Evolutionary conservation across 352 stramenopile genomes (phyloP), one percentile per base, ranked within the genome.

Genomic region (Blastocystis hominis): DNA sequence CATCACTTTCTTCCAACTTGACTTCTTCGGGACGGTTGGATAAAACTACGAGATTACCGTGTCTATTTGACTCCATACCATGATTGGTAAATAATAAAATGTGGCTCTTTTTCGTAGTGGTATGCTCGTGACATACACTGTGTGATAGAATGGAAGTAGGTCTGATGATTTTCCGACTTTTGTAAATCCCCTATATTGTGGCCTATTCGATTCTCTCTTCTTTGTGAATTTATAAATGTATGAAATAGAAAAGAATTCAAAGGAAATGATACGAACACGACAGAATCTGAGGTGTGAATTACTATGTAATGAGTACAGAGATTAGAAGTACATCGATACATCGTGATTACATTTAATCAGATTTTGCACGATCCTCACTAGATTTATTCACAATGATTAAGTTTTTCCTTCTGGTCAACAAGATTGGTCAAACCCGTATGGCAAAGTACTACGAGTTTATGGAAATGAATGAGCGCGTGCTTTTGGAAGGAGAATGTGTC

Each of bases 391-490:
- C 36, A 72, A 97, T 96, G 94, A 96, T 97, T 89, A 95, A 97
- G 91, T 97, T 97, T 89, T 92, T 97, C 75, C 89, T 97, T 61
- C 96, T 97, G 94, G 95, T 98, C 79, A 98, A 99, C 91, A 99
- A 99, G 92, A 96, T 99, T 90, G 97, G 97, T 56, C 97, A 99
- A 92, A 99, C 97, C 68, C 94, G 97, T n/a, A 92, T 99, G 70
- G 97, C 96, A 5, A 96, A 97, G 78, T 99, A 99, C 91, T 99
- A 98, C 90, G 95, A 98, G 92, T 99, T 97, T 92, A 93, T 99
- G 75, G 94, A 94, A 44, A 98, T 98, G 91, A 94, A 97, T 84
- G 96, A 99, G 91, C 93, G 97, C 86, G 95, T 97, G 20, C 96
- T 96, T 44, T 91, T 99, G 36, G 97, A 99, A 91, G 96, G 94